Evolutionary conservation across 139 green algal genomes (phyloP).

Genomic region (Chlorella sp.): DNA sequence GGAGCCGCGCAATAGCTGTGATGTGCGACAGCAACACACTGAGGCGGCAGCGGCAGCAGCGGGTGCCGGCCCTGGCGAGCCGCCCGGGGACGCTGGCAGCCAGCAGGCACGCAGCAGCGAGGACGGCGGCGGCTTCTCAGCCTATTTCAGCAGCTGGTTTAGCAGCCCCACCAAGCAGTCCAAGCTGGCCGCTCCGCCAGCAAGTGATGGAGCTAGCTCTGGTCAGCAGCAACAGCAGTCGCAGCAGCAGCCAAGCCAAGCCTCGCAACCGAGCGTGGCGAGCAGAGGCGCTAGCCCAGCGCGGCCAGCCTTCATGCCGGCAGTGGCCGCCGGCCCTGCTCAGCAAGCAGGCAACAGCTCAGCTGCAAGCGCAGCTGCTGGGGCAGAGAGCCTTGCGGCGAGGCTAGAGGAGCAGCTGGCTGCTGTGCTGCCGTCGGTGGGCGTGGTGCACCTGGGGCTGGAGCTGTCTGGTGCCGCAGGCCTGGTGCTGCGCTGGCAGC

Average conservation of each 20-base stretch:
- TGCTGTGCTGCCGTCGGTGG: constrained; percentile 2
- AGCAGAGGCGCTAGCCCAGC: neutral
- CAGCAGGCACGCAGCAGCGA: neutral
- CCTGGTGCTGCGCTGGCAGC: constrained; percentile 47
- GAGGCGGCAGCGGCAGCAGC: neutral
- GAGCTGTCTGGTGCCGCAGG: constrained; percentile 1
- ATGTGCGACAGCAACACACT: neutral
- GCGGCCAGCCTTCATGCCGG: neutral
- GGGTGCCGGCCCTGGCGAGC: neutral
- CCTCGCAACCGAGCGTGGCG: neutral
- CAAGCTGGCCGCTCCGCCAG: neutral
- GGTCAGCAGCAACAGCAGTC: neutral
- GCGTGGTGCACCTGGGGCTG: constrained; percentile 52
- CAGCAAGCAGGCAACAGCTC: neutral
- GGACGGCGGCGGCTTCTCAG: neutral
- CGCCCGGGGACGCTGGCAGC: neutral
- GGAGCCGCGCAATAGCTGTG: neutral
- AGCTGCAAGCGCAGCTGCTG: neutral
- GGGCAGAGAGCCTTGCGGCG: neutral
- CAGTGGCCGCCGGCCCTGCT: neutral
- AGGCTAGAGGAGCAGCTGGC: constrained; percentile 29
- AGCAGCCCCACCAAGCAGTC: neutral
- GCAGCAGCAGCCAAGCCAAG: neutral
- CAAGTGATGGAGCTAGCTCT: neutral
- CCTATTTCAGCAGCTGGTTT: constrained; percentile 27